Evolutionary conservation across 495 filamentous ascomycete genomes (phyloP).

Genomic region (Viridothelium virens): DNA sequence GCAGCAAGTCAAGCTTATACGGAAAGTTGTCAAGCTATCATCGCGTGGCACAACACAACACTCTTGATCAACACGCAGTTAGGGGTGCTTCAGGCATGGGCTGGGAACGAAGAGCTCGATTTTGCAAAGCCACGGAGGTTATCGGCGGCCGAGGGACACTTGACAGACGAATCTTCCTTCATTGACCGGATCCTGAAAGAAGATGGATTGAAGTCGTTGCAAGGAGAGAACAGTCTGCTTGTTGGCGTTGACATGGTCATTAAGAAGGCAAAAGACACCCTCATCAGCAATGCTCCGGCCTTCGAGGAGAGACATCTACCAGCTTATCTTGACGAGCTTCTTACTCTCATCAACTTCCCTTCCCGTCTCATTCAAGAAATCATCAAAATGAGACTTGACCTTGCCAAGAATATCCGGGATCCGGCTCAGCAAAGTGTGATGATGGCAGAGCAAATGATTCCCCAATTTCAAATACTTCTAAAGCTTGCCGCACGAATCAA

Average conservation of each 20-base stretch:
- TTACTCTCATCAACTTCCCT: constrained; percentile 94
- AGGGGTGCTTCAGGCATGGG: constrained; percentile 84
- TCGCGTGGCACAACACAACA: constrained; percentile 97
- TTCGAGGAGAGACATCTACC: constrained; percentile 90
- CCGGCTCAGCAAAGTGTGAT: constrained; percentile 74
- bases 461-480: constrained; percentile 89
- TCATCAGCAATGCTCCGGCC: constrained; percentile 76
- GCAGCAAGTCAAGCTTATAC: constrained; percentile 65
- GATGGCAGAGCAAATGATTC: constrained; percentile 93
- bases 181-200: constrained; percentile 97
- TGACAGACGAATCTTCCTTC: constrained; percentile 84
- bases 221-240: constrained; percentile 81
- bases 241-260: constrained; percentile 73
- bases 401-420: constrained; percentile 91
- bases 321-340: constrained; percentile 91
- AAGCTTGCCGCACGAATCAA: constrained; percentile 88
- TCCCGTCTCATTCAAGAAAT: constrained; percentile 94
- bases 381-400: constrained; percentile 84
- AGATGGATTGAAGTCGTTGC: constrained; percentile 84
- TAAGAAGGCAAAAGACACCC: constrained; percentile 81
- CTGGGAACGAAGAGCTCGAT: constrained; percentile 90
- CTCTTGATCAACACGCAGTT: constrained; percentile 93
- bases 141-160: constrained; percentile 48
- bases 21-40: constrained; percentile 75
- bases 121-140: constrained; percentile 56